Conservation (phyloP, 108 stramenopile species). For the Aurantiochytrium sp. region DNA sequence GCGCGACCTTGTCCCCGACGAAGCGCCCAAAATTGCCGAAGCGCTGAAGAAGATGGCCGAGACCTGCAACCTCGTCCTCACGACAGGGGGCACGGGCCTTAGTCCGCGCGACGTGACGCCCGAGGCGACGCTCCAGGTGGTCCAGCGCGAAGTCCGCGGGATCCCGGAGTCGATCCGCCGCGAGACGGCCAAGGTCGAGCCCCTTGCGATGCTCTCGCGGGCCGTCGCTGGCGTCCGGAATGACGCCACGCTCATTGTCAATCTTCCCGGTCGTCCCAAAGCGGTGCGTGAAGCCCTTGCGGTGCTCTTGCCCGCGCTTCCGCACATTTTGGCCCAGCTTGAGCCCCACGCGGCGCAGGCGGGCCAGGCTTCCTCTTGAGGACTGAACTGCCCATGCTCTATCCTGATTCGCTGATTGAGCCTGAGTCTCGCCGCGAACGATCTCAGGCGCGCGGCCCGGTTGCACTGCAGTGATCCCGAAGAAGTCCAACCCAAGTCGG, state of each 20-base stretch:
- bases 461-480: no score
- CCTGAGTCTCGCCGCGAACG: no score
- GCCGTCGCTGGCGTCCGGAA: background rate
- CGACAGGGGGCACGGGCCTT: conserved; percentile 86
- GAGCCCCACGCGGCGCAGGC: no score
- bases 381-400: no score
- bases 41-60: conserved; percentile 31
- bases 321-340: background rate
- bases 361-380: no score
- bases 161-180: background rate
- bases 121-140: conserved; percentile 66
- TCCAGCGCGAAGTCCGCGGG: background rate
- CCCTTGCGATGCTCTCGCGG: conserved; percentile 9
- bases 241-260: conserved; percentile 14
- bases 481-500: no score
- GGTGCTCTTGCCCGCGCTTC: background rate
- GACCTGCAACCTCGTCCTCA: conserved; percentile 67
- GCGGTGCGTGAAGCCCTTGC: conserved; percentile 3
- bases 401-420: no score
- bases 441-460: no score
- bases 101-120: conserved; percentile 77
- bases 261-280: conserved; percentile 18
- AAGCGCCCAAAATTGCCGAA: conserved; percentile 58
- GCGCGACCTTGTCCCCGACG: conserved; percentile 68
- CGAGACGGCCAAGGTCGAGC: background rate